Base-by-base conservation (phyloP, 2,329 filamentous ascomycete genomes). In the Colletotrichum brevisporum region DNA sequence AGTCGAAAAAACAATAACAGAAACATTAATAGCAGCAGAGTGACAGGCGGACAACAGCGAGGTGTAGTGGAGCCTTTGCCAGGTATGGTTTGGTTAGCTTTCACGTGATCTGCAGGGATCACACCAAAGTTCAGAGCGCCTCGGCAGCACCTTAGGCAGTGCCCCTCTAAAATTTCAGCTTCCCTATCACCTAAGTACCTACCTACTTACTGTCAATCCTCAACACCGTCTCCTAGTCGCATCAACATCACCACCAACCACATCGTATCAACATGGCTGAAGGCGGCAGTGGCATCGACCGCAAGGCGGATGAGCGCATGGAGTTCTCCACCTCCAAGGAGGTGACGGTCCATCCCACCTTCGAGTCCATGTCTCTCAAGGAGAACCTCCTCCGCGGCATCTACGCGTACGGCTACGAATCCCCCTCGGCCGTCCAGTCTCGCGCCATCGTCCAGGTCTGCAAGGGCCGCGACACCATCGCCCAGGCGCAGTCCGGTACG, bases 311-410 rank as follows among this genome's bases (percentile, higher is more conserved):
- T 82, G 95, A 97, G 87, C 91, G 94, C 82, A 97, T 98, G 91
- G 95, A 98, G 86, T 98, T 99, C 82, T 92, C 92, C 73, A 99
- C 96, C 80, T 98, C 95, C 72, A 98, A 97, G 84, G 96, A 98
- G 87, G 95, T 98, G 70, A 96, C 93, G 2, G 96, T 96, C 67
- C 94, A 95, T 76, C 94, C 95, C 53, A 97, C 95, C 62, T 96
- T 97, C 79, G 93, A 97, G 85, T 92, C 94, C 71, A 97, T 98
- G 95, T 95, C 97, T 75, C 82, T 99, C 80, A 99, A 99, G 84
- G 95, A 98, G 82, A 97, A 97, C 78, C 90, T 99, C 43, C 90
- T 99, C 73, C 95, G 96, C 74, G 96, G 96, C 73, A 95, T 99
- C 79, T 99, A 99, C 79, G 96, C 96, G 43, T 99, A 99, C 76